Conservation (phyloP, 257 asterid species). For the Salvia miltiorrhiza region DNA sequence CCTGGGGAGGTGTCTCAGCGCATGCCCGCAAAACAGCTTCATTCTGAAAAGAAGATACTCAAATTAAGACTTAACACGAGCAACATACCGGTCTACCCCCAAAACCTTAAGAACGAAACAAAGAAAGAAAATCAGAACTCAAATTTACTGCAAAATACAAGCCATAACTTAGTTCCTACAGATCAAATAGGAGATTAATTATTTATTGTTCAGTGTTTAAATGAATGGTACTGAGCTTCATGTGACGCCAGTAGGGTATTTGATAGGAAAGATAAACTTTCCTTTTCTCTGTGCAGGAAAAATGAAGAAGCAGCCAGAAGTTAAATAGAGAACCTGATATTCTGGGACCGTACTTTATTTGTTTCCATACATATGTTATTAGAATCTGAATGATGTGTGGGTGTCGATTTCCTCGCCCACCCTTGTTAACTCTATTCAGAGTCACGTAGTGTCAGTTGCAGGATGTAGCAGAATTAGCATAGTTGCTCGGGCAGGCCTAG, state of each 20-base stretch:
- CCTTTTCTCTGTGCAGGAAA: no score
- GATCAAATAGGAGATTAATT: not conserved
- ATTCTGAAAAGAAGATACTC: constrained; percentile 52
- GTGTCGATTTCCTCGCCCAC: not conserved
- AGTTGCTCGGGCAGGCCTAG: not conserved
- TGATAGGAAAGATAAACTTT: no score
- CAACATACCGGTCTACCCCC: not conserved
- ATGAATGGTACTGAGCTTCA: constrained; percentile 12
- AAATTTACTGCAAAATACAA: not conserved
- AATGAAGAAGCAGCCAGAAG: not conserved
- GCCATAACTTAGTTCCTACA: not conserved
- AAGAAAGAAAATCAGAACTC: not conserved
- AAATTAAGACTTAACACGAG: constrained; percentile 4
- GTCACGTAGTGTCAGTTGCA: not conserved
- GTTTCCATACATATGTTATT: not conserved
- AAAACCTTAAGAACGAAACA: not conserved
- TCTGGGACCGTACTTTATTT: not conserved
- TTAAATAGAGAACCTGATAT: not conserved
- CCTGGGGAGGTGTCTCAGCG: constrained; percentile 58
- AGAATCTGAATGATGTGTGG: not conserved
- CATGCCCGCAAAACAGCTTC: constrained; percentile 90
- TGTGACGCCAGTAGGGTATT: not conserved
- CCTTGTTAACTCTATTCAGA: not conserved
- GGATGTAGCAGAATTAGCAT: not conserved
- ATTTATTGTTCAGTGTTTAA: not conserved